phyloP scores from a whole-genome alignment of 306 rosid species.

The Cyamopsis tetragonoloba region DNA sequence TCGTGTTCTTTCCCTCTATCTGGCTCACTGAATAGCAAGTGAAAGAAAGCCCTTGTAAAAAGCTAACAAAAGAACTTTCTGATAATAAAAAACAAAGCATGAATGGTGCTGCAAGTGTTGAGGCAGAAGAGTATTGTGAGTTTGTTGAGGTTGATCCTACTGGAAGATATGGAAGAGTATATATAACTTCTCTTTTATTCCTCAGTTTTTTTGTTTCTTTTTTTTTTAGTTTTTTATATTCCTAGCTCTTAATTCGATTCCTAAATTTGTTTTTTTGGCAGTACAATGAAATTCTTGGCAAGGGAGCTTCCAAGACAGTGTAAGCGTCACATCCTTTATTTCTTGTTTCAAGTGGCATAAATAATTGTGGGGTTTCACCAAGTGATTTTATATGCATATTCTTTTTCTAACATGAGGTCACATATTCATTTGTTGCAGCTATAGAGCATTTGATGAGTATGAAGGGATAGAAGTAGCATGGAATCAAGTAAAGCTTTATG shows the following conservation, averaged over 20 bases:
- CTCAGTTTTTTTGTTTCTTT: not conserved
- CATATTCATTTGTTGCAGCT: conserved; percentile 49
- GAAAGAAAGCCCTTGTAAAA: conserved; percentile 22
- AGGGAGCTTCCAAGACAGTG: conserved; percentile 97
- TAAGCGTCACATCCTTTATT: conserved; percentile 36
- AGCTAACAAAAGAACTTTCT: conserved; percentile 12
- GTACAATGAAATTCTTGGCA: conserved; percentile 95
- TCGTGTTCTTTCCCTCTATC: conserved; percentile 22
- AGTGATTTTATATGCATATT: not conserved
- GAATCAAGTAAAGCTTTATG: conserved; percentile 92
- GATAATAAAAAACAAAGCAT: conserved; percentile 39
- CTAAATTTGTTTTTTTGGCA: conserved; percentile 39
- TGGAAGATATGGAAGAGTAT: conserved; percentile 99
- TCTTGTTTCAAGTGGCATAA: not conserved
- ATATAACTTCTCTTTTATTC: not conserved
- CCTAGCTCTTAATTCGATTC: conserved; percentile 24
- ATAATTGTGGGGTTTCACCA: conserved; percentile 7
- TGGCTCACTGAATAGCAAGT: not conserved
- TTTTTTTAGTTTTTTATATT: not conserved
- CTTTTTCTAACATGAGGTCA: conserved; percentile 1
- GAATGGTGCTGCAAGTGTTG: conserved; percentile 52
- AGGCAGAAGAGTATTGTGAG: conserved; percentile 52
- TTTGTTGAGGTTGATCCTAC: conserved; percentile 95
- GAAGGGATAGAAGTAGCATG: conserved; percentile 99
- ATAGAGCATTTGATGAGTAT: conserved; percentile 90